Percentiles rank a stretch among this genome's conserved stretches.
Evolutionary conservation across 1,284 basidiomycete species (phyloP).

Genomic region (Lentinus polychrous): DNA sequence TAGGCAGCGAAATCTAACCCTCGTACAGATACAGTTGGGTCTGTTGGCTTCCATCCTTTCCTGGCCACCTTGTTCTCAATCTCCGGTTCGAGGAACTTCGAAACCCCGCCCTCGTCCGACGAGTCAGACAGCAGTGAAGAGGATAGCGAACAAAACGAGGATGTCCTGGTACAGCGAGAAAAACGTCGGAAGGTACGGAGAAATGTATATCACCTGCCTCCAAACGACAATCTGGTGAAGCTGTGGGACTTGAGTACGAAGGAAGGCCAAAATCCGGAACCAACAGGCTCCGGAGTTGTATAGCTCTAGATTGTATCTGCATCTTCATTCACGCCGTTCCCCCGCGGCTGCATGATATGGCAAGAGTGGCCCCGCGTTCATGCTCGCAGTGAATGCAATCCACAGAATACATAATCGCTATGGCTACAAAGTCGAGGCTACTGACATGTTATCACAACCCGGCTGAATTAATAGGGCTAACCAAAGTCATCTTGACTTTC

Average conservation of each 20-base stretch:
- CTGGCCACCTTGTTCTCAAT: slow-evolving; percentile 45
- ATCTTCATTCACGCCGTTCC: no score
- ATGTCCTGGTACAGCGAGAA: neutral
- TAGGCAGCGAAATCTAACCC: neutral
- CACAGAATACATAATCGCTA: no score
- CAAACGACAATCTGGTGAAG: slow-evolving; percentile 12
- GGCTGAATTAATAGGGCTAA: slow-evolving; percentile 62
- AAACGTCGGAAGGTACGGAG: neutral
- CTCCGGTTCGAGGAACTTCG: slow-evolving; percentile 66
- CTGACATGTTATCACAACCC: slow-evolving; percentile 23
- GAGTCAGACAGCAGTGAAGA: slow-evolving; percentile 4
- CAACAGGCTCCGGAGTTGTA: no score
- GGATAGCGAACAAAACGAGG: slow-evolving; percentile 3
- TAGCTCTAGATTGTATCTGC: no score
- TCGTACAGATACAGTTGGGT: slow-evolving; percentile 50
- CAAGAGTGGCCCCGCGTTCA: no score
- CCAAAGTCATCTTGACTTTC: slow-evolving; percentile 83
- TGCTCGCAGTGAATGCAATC: no score
- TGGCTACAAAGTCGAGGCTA: no score
- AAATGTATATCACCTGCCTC: slow-evolving; percentile 2
- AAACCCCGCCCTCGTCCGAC: slow-evolving; percentile 7
- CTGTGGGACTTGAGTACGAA: slow-evolving; percentile 13
- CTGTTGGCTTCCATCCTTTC: slow-evolving; percentile 56
- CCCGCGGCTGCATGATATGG: no score
- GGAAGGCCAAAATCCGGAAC: no score